Conservation (phyloP, 257 asterid species). For the Fraxinus quadrangulata region DNA sequence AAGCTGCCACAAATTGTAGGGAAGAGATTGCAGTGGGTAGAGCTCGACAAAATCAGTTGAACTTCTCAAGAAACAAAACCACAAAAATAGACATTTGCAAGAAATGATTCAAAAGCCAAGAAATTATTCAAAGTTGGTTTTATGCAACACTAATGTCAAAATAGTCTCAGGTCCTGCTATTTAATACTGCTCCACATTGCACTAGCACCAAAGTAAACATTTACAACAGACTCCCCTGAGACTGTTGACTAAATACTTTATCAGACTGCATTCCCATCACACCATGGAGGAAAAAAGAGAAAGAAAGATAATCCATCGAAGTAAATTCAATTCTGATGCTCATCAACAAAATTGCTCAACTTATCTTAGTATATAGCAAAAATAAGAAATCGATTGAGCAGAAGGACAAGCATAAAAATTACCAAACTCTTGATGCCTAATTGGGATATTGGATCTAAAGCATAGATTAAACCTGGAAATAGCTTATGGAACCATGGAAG, state of each 20-base stretch:
- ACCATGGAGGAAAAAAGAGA: neutral
- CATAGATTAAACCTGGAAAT: neutral
- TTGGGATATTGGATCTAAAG: neutral
- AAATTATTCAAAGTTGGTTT: neutral
- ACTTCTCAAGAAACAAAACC: neutral
- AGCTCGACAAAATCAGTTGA: neutral
- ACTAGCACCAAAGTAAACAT: neutral
- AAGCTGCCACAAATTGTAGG: neutral
- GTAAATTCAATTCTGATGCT: neutral
- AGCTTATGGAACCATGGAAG: neutral
- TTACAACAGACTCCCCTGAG: neutral
- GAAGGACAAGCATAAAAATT: neutral
- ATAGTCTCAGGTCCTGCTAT: neutral
- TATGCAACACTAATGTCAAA: neutral
- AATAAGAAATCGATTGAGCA: neutral
- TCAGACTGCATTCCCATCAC: neutral
- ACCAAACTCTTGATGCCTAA: neutral
- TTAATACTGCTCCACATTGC: neutral
- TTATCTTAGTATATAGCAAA: neutral
- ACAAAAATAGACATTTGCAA: neutral
- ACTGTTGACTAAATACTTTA: neutral
- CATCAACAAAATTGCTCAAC: neutral
- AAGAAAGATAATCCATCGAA: neutral
- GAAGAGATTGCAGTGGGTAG: neutral
- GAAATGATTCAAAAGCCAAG: neutral